Base-by-base conservation (phyloP, 2,329 filamentous ascomycete species). In the Neurospora sp. region DNA sequence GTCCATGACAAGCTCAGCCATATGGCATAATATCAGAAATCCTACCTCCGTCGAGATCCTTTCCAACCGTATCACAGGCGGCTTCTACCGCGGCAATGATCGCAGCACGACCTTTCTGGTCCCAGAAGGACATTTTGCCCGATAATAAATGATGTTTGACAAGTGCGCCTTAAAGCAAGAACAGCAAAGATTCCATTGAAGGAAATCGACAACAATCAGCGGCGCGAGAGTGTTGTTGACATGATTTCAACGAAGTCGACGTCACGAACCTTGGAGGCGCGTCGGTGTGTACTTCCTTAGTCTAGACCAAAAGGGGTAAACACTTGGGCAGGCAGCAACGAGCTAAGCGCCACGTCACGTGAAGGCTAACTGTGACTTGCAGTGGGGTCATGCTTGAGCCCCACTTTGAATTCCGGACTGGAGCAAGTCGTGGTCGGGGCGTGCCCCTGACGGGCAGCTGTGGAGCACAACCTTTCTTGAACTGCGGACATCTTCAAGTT, bases 81-180 rank as follows among this genome's bases (percentile, higher is more conserved):
- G 68, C 69, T 65, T 75, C 70, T 8, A 76, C 68, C 10, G 74
- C 74, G 36, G 72, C 73, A 12, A 74, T 37, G 33, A 76, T 70
- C 23, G 69, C 69, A 4, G 71, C 69, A 52, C 69, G 69, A 66
- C 72, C 74, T 68, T 70, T 72, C 41, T 66, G 46, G 33, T 66
- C 39, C 71, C 72, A 73, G 69, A 69, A 77, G 15, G 73, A 73
- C 74, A 72, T 73, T 52, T 36, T 70, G 12, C 40, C 17, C 33
- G 36, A n/a, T 62, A 62, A 3, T 28, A 4, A 10, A 33, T 17
- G 46, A 10, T 36, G 3, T 36, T 62, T 36, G 52, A 62, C 28
- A 8, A 8, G 52, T 17, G 23, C 12, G 6, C 17, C 4, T 36
- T 36, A 62, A 36, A 36, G 3, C 52, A 36, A 36, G 12, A 36